Evolutionary conservation across 2,329 filamentous ascomycete species (phyloP).

Genomic region (Aureobasidium sp.): DNA sequence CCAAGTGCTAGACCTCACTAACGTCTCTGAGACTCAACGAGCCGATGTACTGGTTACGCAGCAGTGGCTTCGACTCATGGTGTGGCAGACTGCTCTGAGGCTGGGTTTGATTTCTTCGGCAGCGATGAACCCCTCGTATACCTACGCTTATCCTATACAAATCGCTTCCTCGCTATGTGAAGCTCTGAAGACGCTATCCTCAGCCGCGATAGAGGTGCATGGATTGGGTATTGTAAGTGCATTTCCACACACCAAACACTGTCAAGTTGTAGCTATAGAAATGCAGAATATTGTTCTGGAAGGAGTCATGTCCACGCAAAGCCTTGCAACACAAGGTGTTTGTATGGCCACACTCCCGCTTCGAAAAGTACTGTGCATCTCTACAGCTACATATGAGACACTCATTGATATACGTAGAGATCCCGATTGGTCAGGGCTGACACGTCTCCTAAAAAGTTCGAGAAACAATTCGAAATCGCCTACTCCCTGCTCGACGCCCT

Average conservation of each 20-base stretch:
- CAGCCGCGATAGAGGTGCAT: not conserved
- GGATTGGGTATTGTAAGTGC: slow-evolving; percentile 11
- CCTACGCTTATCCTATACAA: slow-evolving; percentile 18
- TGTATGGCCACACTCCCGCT: not conserved
- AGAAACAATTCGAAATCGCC: slow-evolving; percentile 20
- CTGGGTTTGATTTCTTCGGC: slow-evolving; percentile 17
- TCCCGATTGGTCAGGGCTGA: not conserved
- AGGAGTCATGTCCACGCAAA: not conserved
- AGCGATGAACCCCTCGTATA: slow-evolving; percentile 16
- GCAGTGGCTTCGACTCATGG: slow-evolving; percentile 20
- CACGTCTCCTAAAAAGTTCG: slow-evolving; percentile 2
- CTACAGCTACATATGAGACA: not conserved
- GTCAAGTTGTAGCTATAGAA: not conserved
- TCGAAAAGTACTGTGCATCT: not conserved
- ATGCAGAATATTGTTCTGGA: not conserved
- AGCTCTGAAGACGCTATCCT: not conserved
- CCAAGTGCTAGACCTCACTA: slow-evolving; percentile 13
- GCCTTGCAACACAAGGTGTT: no score
- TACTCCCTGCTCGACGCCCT: slow-evolving; percentile 19
- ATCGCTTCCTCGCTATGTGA: slow-evolving; percentile 14
- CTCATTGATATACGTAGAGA: not conserved
- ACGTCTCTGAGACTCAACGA: slow-evolving; percentile 17
- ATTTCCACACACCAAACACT: not conserved
- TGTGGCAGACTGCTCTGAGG: slow-evolving; percentile 20
- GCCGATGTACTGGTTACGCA: slow-evolving; percentile 20